Percentiles rank a stretch among this genome's conserved stretches.
phyloP scores from a whole-genome alignment of 164 flowering plant genomes.

The Paratinospora sagittata region DNA sequence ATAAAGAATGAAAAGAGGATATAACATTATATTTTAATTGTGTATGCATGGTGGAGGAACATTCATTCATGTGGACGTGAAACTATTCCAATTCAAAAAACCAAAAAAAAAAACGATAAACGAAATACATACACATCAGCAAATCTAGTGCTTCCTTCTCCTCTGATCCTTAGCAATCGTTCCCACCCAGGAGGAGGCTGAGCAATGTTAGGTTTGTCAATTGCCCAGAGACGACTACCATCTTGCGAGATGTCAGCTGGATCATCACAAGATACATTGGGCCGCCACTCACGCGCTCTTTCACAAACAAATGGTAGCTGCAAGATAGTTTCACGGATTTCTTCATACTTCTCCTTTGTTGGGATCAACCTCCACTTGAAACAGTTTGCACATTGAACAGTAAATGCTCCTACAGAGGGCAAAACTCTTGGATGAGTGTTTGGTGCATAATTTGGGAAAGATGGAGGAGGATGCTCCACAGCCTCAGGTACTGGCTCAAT shows the following conservation, averaged over 20 bases:
- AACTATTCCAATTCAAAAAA: background rate
- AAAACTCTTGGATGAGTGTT: conserved; percentile 33
- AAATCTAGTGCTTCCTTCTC: conserved; percentile 81
- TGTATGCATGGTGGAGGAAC: background rate
- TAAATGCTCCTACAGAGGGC: conserved; percentile 72
- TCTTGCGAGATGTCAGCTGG: conserved; percentile 78
- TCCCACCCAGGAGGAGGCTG: conserved; percentile 95
- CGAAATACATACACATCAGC: conserved; percentile 83
- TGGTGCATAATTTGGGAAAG: conserved; percentile 16
- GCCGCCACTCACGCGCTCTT: conserved; percentile 72
- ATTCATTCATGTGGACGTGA: background rate
- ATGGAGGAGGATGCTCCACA: conserved; percentile 17
- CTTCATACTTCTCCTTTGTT: conserved; percentile 82
- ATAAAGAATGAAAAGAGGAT: background rate
- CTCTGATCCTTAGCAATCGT: conserved; percentile 64
- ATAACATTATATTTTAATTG: background rate
- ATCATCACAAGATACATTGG: conserved; percentile 70
- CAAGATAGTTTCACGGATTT: conserved; percentile 62
- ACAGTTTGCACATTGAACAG: conserved; percentile 84
- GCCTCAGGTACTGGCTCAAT: conserved; percentile 27
- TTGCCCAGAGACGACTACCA: conserved; percentile 87
- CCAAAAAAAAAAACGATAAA: conserved; percentile 9
- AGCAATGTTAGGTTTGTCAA: conserved; percentile 83
- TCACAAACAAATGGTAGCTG: conserved; percentile 69
- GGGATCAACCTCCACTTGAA: conserved; percentile 92